phyloP scores from a whole-genome alignment of 1,139 yeast species.

The Trichomonascaceae sp. region DNA sequence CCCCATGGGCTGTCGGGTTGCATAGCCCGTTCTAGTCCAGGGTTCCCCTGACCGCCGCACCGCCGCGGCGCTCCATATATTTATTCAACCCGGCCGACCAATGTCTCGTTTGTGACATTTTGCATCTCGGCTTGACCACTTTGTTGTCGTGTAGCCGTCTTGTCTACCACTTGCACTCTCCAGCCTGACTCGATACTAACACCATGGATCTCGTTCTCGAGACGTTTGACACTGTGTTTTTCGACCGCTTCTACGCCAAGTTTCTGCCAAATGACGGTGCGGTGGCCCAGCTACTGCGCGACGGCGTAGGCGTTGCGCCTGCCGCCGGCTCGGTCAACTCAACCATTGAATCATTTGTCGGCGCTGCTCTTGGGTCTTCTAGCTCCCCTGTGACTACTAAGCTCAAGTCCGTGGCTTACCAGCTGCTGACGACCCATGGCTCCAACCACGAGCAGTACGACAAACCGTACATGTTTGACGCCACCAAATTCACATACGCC shows the following conservation, averaged over 20 bases:
- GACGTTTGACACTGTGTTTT: constrained; percentile 50
- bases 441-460: constrained; percentile 22
- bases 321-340: no score
- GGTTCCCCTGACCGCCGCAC: no score
- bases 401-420: background rate
- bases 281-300: constrained; percentile 5
- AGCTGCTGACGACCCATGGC: background rate
- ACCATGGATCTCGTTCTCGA: constrained; percentile 89
- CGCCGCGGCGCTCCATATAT: no score
- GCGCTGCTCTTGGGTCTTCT: background rate
- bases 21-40: no score
- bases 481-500: constrained; percentile 40
- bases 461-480: constrained; percentile 31
- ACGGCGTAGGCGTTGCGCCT: constrained; percentile 4
- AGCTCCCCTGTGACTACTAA: background rate
- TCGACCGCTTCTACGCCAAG: constrained; percentile 62
- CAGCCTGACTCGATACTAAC: no score
- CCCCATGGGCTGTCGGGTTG: no score
- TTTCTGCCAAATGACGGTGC: constrained; percentile 30
- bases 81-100: no score
- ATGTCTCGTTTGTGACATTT: no score
- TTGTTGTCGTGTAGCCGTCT: no score
- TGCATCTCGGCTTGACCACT: no score
- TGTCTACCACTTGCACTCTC: no score
- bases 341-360: no score